Conservation (phyloP, 2,329 filamentous ascomycete species). For the Akanthomyces lecanii region DNA sequence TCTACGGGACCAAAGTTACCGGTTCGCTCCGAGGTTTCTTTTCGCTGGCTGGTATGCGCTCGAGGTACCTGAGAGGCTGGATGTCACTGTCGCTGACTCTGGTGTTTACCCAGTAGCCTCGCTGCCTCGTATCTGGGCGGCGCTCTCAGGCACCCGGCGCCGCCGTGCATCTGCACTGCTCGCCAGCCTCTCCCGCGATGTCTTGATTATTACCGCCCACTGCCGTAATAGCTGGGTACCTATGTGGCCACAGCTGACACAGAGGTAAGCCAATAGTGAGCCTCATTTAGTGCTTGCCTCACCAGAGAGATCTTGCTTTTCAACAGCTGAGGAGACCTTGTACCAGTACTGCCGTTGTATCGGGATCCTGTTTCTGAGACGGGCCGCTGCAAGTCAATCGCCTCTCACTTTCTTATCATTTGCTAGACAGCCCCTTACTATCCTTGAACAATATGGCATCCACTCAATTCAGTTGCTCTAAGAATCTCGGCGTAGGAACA, state of each 20-base stretch:
- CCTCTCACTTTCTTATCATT: slow-evolving; percentile 3
- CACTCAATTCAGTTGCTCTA: not conserved
- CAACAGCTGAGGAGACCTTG: not conserved
- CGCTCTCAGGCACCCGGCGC: not conserved
- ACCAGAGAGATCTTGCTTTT: slow-evolving; percentile 1
- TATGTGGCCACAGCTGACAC: slow-evolving; percentile 6
- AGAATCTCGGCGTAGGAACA: not conserved
- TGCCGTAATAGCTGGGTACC: not conserved
- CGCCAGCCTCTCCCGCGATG: slow-evolving; percentile 6
- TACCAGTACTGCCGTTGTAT: not conserved
- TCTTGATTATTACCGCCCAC: not conserved
- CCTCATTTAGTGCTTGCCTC: not conserved
- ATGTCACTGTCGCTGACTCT: not conserved
- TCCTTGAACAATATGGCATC: not conserved
- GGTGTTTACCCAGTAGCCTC: not conserved
- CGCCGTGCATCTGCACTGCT: not conserved
- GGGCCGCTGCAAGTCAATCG: not conserved
- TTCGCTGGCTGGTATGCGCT: not conserved
- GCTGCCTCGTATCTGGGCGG: not conserved
- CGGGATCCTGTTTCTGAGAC: not conserved
- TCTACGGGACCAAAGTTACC: slow-evolving; percentile 12
- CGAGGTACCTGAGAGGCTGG: not conserved
- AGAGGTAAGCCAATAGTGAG: slow-evolving; percentile 4
- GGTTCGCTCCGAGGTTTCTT: slow-evolving; percentile 16
- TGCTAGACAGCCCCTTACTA: slow-evolving; percentile 1